phyloP scores from a whole-genome alignment of 495 filamentous ascomycete species.

The Daldinia childiae region DNA sequence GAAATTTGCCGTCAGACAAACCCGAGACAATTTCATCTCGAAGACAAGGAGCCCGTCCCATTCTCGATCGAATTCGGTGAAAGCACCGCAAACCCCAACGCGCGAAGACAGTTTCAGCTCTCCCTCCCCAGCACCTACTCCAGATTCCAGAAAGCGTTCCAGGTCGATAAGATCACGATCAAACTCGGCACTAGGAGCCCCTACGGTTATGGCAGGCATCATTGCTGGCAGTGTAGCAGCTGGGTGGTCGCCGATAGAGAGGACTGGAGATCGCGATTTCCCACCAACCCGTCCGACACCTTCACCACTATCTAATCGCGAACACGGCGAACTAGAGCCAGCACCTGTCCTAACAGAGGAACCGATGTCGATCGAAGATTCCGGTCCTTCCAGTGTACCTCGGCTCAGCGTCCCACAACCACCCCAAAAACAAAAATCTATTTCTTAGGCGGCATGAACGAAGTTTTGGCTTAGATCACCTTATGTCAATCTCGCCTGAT shows the following conservation, averaged over 20 bases:
- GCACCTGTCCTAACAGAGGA: constrained; percentile 50
- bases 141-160: constrained; percentile 74
- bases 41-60: constrained; percentile 78
- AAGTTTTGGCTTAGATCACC: constrained; percentile 38
- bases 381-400: constrained; percentile 49
- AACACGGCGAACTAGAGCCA: constrained; percentile 34
- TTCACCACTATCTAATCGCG: constrained; percentile 40
- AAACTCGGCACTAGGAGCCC: constrained; percentile 84
- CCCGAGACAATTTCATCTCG: constrained; percentile 75
- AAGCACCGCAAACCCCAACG: constrained; percentile 71
- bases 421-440: constrained; percentile 50
- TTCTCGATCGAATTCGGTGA: constrained; percentile 72
- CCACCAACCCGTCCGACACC: constrained; percentile 40
- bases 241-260: constrained; percentile 88
- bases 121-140: constrained; percentile 66
- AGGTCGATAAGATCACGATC: constrained; percentile 81
- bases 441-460: constrained; percentile 46
- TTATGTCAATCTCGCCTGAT: constrained; percentile 17
- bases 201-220: constrained; percentile 86
- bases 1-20: constrained; percentile 84
- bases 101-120: constrained; percentile 62
- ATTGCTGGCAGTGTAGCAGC: constrained; percentile 84
- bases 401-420: constrained; percentile 55
- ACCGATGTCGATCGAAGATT: constrained; percentile 49
- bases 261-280: constrained; percentile 46